Percentiles rank a stretch among this genome's conserved stretches.
These are phyloP conservation scores for Conoideocrella luteorostrata DNA, from an alignment of 2,329 filamentous ascomycete genomes.

Conservation along the genomic window DNA sequence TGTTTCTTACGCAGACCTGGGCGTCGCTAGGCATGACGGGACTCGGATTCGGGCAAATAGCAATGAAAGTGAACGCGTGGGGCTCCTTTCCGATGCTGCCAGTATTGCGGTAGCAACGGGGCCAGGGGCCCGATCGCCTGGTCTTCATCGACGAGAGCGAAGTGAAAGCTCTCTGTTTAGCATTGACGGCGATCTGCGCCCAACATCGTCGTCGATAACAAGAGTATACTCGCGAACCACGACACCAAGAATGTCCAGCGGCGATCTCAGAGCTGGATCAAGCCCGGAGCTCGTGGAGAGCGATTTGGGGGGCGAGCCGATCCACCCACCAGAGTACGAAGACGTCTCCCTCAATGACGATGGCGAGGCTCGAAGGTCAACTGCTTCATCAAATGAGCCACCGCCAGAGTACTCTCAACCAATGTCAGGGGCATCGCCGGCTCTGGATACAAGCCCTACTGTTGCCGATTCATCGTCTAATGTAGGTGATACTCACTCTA, in stretches of 20 bases:
- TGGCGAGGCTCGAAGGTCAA: slow-evolving; percentile 31
- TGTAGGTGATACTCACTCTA: background rate
- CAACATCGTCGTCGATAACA: slow-evolving; percentile 31
- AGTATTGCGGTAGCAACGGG: slow-evolving; percentile 44
- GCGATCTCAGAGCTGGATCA: slow-evolving; percentile 38
- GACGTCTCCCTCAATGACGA: slow-evolving; percentile 36
- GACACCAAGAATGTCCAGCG: slow-evolving; percentile 28
- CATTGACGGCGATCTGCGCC: slow-evolving; percentile 40
- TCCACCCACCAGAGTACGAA: slow-evolving; percentile 51
- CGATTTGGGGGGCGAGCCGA: slow-evolving; percentile 39
- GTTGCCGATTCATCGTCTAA: slow-evolving; percentile 10
- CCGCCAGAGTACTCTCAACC: slow-evolving; percentile 45
- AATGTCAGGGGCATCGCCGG: slow-evolving; percentile 16
- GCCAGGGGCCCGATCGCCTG: slow-evolving; percentile 24
- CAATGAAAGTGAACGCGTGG: slow-evolving; percentile 63
- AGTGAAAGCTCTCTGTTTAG: slow-evolving; percentile 52
- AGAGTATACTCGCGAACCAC: slow-evolving; percentile 36
- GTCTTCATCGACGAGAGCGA: slow-evolving; percentile 36
- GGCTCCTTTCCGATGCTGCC: slow-evolving; percentile 65
- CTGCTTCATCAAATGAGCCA: slow-evolving; percentile 39
- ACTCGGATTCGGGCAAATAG: slow-evolving; percentile 68
- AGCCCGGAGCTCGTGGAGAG: slow-evolving; percentile 47
- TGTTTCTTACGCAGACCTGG: slow-evolving; percentile 70
- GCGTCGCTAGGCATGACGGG: slow-evolving; percentile 71
- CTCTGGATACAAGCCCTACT: slow-evolving; percentile 16